Evolutionary conservation across 2,329 filamentous ascomycete genomes (phyloP).

Genomic region (Trichoderma hamatum): DNA sequence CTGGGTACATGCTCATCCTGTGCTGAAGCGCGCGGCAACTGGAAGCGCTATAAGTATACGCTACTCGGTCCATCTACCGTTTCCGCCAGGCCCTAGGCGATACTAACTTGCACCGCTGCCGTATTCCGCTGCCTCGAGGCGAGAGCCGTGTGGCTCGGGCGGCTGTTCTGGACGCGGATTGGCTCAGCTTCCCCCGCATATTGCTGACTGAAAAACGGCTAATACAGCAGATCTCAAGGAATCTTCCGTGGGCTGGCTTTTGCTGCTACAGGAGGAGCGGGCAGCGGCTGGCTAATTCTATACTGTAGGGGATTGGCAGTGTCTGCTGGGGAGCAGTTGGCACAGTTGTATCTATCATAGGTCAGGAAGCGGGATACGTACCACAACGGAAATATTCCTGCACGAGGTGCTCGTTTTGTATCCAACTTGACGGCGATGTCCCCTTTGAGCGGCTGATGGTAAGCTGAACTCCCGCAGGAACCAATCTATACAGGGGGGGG

Average conservation of each 20-base stretch:
- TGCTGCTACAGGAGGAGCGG: not conserved
- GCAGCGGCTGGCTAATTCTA: not conserved
- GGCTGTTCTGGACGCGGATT: not conserved
- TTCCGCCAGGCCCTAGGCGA: not conserved
- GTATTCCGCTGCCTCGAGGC: not conserved
- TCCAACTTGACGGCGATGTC: not conserved
- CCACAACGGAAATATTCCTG: not conserved
- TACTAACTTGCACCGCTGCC: not conserved
- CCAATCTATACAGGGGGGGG: not conserved
- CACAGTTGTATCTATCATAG: not conserved
- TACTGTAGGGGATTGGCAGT: not conserved
- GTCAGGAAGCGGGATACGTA: not conserved
- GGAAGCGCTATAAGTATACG: not conserved
- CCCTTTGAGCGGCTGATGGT: not conserved
- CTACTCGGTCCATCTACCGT: not conserved
- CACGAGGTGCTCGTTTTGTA: not conserved
- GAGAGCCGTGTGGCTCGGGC: not conserved
- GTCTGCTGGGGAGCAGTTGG: not conserved
- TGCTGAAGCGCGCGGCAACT: no score
- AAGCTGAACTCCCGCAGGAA: not conserved
- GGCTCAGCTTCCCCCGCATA: conserved; percentile 1
- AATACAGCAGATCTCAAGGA: not conserved
- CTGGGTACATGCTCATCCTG: not conserved
- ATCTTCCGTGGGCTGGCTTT: not conserved
- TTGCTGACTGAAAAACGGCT: conserved; percentile 2